Conservation (phyloP, 768 basidiomycete species). For the Artomyces pyxidatus region DNA sequence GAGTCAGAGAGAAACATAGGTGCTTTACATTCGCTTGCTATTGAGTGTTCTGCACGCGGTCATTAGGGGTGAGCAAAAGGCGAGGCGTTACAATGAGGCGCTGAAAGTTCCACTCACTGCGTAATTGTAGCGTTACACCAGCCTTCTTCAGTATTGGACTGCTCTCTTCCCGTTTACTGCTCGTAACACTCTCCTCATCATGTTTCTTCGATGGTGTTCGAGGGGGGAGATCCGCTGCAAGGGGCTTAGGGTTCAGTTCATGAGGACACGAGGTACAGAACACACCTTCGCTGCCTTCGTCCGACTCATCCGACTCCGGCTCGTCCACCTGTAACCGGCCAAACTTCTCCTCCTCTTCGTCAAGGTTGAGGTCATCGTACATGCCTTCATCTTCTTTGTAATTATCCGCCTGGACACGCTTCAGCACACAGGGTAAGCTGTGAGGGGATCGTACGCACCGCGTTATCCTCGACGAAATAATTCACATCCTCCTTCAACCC, state of each 20-base stretch:
- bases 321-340: conserved; percentile 69
- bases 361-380: conserved; percentile 95
- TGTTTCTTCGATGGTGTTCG: conserved; percentile 65
- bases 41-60: conserved; percentile 49
- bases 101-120: conserved; percentile 49
- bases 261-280: background rate
- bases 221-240: conserved; percentile 46
- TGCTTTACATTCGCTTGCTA: conserved; percentile 48
- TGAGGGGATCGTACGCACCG: conserved; percentile 46
- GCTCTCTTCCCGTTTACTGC: conserved; percentile 70
- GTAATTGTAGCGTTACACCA: conserved; percentile 46
- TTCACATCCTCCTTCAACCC: conserved; percentile 87
- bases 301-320: conserved; percentile 70
- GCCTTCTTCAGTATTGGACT: conserved; percentile 73
- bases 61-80: conserved; percentile 3
- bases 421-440: background rate
- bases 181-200: conserved; percentile 70
- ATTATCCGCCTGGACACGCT: conserved; percentile 70
- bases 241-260: conserved; percentile 6
- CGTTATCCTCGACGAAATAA: conserved; percentile 95
- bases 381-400: conserved; percentile 97
- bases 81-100: background rate
- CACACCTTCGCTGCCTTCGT: conserved; percentile 66
- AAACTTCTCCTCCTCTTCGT: conserved; percentile 95
- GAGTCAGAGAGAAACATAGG: background rate